Percentiles rank a stretch among this genome's conserved stretches.
Conservation (phyloP, 2,329 filamentous ascomycete genomes). For the Penicillium expansum region DNA sequence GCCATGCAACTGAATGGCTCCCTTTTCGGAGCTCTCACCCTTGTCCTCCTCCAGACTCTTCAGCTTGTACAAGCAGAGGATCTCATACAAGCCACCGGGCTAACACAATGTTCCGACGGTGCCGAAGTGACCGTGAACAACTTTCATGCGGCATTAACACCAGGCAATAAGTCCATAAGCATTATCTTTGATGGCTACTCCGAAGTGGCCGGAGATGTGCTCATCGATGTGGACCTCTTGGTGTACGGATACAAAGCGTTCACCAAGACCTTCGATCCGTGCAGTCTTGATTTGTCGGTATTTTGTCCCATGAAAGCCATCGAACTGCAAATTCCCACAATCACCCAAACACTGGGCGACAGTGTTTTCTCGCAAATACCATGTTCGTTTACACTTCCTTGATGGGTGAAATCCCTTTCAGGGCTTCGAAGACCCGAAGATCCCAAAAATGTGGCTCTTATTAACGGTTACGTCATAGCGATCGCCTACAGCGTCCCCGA, state of each 20-base stretch:
- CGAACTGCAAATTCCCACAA: slow-evolving; percentile 67
- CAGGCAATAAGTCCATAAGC: slow-evolving; percentile 44
- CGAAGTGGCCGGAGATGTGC: slow-evolving; percentile 77
- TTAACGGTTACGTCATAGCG: slow-evolving; percentile 37
- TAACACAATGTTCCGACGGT: slow-evolving; percentile 20
- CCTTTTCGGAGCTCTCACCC: slow-evolving; percentile 2
- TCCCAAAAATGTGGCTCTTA: neutral
- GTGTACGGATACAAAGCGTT: slow-evolving; percentile 80
- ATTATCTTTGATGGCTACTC: slow-evolving; percentile 73
- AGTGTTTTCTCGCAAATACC: slow-evolving; percentile 66
- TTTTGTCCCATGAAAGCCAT: slow-evolving; percentile 89
- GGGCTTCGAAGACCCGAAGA: neutral
- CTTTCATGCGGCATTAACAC: slow-evolving; percentile 41
- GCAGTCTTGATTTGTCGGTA: slow-evolving; percentile 64
- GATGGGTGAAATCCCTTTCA: neutral
- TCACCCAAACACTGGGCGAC: slow-evolving; percentile 60
- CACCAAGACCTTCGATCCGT: slow-evolving; percentile 69
- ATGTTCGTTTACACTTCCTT: slow-evolving; percentile 41
- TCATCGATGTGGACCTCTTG: slow-evolving; percentile 69
- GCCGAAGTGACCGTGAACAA: slow-evolving; percentile 16
- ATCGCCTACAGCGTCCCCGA: slow-evolving; percentile 84
- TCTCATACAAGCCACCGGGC: slow-evolving; percentile 18
- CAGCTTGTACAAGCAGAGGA: slow-evolving; percentile 13
- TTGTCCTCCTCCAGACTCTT: slow-evolving; percentile 5
- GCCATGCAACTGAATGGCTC: slow-evolving; percentile 7